These are phyloP conservation scores for Coelastrella sp. DNA, from an alignment of 139 green algal species.

Conservation along the genomic window DNA sequence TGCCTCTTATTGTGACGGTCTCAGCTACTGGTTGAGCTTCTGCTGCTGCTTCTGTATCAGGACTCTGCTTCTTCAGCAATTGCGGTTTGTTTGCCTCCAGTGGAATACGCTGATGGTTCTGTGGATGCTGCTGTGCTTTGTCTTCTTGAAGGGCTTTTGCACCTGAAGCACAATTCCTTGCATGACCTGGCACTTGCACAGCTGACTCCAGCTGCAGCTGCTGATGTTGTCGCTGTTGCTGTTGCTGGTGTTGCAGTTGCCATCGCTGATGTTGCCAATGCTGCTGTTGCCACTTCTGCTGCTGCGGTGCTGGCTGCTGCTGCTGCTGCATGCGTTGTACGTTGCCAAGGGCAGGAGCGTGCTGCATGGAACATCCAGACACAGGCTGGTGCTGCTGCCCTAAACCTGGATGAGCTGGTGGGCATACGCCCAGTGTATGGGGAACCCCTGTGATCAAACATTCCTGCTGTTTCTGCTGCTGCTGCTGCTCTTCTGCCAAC, in stretches of 20 bases:
- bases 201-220: neutral
- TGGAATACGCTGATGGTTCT: no score
- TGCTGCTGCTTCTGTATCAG: no score
- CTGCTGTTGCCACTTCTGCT: neutral
- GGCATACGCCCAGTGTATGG: no score
- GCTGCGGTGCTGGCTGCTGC: no score
- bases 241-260: neutral
- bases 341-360: neutral
- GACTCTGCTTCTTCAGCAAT: constrained; percentile 13
- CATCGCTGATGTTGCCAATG: no score
- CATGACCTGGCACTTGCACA: neutral
- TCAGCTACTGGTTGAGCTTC: no score
- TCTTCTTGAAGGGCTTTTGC: no score
- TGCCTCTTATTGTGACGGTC: no score
- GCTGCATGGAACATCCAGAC: neutral
- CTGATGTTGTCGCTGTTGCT: neutral
- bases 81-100: neutral
- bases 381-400: no score
- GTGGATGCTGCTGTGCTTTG: no score
- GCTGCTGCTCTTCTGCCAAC: neutral
- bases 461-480: neutral
- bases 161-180: neutral
- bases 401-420: no score
- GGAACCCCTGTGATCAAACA: no score
- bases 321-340: neutral